Conservation (phyloP, 1,284 basidiomycete genomes). For the Gymnopus androsaceus region DNA sequence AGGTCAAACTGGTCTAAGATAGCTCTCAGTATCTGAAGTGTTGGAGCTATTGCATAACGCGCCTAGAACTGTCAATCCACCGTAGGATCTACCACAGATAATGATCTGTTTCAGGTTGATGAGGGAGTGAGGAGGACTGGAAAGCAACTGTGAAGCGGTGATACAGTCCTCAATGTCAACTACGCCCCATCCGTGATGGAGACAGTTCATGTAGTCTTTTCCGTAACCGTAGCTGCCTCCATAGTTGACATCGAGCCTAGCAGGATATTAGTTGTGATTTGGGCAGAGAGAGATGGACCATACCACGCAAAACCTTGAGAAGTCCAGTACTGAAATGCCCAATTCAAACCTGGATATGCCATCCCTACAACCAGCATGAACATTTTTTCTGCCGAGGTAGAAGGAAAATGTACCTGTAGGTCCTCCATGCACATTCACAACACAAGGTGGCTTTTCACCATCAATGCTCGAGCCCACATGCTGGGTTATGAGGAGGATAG, state of each 20-base stretch:
- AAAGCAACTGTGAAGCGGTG: constrained; percentile 49
- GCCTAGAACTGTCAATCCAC: constrained; percentile 62
- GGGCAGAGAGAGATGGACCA: background rate
- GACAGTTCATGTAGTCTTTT: constrained; percentile 51
- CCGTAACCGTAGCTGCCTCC: constrained; percentile 71
- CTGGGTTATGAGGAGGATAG: constrained; percentile 63
- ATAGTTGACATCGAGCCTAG: constrained; percentile 69
- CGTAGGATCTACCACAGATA: constrained; percentile 62
- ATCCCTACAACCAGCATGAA: background rate
- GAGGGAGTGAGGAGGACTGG: constrained; percentile 41
- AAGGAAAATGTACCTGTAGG: constrained; percentile 44
- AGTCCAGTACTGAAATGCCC: constrained; percentile 63
- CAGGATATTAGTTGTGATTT: background rate
- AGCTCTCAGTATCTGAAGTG: too few relatives aligned
- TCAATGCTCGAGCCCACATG: constrained; percentile 45
- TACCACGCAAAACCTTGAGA: constrained; percentile 68
- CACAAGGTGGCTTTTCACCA: constrained; percentile 63
- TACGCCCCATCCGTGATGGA: constrained; percentile 67
- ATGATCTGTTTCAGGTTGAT: constrained; percentile 59
- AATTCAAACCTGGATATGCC: constrained; percentile 47
- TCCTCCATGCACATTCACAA: constrained; percentile 67
- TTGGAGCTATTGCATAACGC: constrained; percentile 25
- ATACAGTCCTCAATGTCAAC: constrained; percentile 67
- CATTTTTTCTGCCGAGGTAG: constrained; percentile 18
- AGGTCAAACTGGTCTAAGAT: too few relatives aligned